Base-by-base conservation (phyloP, 2,329 filamentous ascomycete species). In the Alternaria sp. region DNA sequence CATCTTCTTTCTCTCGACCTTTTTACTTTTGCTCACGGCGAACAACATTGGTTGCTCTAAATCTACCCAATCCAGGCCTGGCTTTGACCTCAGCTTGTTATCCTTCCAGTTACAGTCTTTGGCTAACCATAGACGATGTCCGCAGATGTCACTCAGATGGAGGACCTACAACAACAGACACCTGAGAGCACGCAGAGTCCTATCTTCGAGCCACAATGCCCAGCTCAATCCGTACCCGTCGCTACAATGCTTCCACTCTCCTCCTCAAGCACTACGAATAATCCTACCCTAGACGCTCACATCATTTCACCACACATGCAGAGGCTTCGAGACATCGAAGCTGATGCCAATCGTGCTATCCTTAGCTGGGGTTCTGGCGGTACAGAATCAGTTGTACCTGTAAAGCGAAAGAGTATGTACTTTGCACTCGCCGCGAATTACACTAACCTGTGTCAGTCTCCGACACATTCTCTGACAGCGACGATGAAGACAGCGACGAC, bases 361-460 rank as follows among this genome's bases (percentile, higher is more conserved):
- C 6, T 44, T 14, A 12, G 36, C 22, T 60, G 52, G 52, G 54
- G 36, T 30, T 6, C 32, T 3, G 30, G 40, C 1, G 36, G 25
- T 10, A 9, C 22, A 32, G 48, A 16, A 5, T 56, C 48, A 5
- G 22, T 6, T 1, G 6, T 52, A 11, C 38, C 46, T 4, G 12
- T 27, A 7, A 60, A 66, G 41, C 32, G 64, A 12, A 59, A 51
- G 41, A 34, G 61, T 60, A 55, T 12, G 30, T 34, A 22, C 16
- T 0, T 14, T 6, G 3, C n/a, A 14, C 3, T 4, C 1, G 14
- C 18, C 7, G 27, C n/a, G 5, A n/a, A 12, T 25, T 3, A 7
- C 11, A 25, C 25, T 57, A 11, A 55, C 48, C 6, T 27, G 3
- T 41, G 10, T 5, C 4, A 51, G 54, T 45, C 20, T 54, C 27